Conservation (phyloP, 1,284 basidiomycete genomes). For the Prillingera fragicola region DNA sequence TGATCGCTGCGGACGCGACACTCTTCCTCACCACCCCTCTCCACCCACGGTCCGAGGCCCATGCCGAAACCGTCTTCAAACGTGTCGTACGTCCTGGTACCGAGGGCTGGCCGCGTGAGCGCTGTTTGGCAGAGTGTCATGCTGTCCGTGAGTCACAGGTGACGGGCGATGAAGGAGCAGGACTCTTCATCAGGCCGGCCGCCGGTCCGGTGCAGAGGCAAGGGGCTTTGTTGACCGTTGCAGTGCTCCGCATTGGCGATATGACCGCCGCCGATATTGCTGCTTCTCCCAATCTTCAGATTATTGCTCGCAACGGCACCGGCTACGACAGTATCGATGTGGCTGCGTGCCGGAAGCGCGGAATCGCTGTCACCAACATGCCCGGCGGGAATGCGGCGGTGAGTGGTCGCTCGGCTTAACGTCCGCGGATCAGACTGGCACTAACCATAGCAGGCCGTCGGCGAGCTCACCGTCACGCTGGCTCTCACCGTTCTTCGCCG, state of each 20-base stretch:
- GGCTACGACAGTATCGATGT: constrained; percentile 40
- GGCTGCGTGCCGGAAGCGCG: constrained; percentile 51
- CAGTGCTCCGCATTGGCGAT: constrained; percentile 29
- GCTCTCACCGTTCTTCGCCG: constrained; percentile 55
- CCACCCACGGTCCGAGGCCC: constrained; percentile 31
- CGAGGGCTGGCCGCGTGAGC: constrained; percentile 23
- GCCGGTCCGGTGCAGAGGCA: background rate
- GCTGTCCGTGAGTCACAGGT: constrained; percentile 23
- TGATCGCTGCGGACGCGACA: constrained; percentile 25
- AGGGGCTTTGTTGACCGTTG: background rate
- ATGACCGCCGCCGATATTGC: constrained; percentile 18
- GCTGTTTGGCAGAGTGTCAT: constrained; percentile 27
- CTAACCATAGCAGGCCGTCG: constrained; percentile 50
- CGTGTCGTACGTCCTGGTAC: constrained; percentile 23
- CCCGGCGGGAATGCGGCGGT: constrained; percentile 47
- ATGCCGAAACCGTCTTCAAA: constrained; percentile 32
- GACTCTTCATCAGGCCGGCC: background rate
- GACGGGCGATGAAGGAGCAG: background rate
- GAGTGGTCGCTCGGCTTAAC: constrained; percentile 1
- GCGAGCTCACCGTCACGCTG: constrained; percentile 56
- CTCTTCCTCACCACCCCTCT: constrained; percentile 35
- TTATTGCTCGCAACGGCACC: constrained; percentile 35
- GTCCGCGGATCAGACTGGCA: background rate
- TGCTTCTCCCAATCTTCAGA: constrained; percentile 17
- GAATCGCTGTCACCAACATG: constrained; percentile 56